These are phyloP conservation scores for Fusarium mexicanum DNA, from an alignment of 2,329 filamentous ascomycete species.

Conservation along the genomic window DNA sequence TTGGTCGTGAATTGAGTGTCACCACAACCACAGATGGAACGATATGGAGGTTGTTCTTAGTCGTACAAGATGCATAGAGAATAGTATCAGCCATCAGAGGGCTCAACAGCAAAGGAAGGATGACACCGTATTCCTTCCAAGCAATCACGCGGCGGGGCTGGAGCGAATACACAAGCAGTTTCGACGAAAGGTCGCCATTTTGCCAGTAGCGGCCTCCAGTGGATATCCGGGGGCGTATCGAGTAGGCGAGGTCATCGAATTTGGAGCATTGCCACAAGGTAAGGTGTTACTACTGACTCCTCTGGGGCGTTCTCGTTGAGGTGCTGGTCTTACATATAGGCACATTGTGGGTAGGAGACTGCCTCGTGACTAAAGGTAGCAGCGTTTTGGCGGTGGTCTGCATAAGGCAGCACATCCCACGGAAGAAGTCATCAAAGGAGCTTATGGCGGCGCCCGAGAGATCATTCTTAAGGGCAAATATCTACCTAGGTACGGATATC, in stretches of 20 bases:
- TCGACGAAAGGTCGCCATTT: neutral
- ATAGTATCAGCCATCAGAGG: neutral
- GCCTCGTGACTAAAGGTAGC: neutral
- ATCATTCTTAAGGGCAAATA: neutral
- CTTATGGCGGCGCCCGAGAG: neutral
- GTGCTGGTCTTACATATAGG: neutral
- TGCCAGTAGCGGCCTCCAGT: neutral
- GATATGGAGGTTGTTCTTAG: neutral
- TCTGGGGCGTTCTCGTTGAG: neutral
- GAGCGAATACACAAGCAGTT: neutral
- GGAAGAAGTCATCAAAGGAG: neutral
- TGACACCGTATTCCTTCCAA: neutral
- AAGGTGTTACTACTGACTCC: neutral
- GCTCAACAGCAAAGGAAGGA: neutral
- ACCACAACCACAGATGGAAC: neutral
- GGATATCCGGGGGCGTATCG: neutral
- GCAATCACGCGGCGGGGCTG: neutral
- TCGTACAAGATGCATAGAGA: neutral
- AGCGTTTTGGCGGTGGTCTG: neutral
- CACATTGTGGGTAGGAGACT: neutral
- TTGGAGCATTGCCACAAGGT: neutral
- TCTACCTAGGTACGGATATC: neutral
- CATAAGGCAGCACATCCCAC: neutral
- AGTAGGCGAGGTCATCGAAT: neutral
- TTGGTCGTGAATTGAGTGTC: neutral